Evolutionary conservation across 805 yeast species (phyloP).

Genomic region (Metschnikowia henanensis): DNA sequence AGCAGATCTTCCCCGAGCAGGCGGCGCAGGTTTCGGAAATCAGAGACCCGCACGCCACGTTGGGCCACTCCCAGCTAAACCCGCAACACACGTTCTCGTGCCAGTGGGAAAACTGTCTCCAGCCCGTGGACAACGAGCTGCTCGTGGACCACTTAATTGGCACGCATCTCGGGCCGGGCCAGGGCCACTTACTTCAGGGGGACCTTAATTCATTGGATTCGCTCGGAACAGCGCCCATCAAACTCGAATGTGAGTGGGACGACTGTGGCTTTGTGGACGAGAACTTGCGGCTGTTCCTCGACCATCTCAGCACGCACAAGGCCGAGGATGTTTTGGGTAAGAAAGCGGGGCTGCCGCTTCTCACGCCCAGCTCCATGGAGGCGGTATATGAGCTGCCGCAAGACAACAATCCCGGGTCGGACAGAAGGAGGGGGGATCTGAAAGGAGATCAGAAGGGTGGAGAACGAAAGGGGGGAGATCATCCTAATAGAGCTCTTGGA

Average conservation of each 20-base stretch:
- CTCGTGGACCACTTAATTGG: conserved; percentile 40
- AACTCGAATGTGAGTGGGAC: conserved; percentile 70
- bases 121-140: conserved; percentile 33
- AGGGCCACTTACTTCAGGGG: too few relatives aligned
- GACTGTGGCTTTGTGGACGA: conserved; percentile 61
- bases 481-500: too few relatives aligned
- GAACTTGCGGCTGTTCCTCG: conserved; percentile 53
- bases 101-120: conserved; percentile 68
- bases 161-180: conserved; percentile 56
- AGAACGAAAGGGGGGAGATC: too few relatives aligned
- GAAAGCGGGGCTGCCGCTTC: conserved; percentile 5
- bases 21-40: conserved; percentile 1
- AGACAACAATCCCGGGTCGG: too few relatives aligned
- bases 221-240: too few relatives aligned
- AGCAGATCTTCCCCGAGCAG: conserved; percentile 16
- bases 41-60: not conserved
- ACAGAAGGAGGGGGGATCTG: too few relatives aligned
- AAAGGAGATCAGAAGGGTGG: too few relatives aligned
- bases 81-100: conserved; percentile 35
- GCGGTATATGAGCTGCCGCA: conserved; percentile 5
- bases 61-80: not conserved
- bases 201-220: too few relatives aligned
- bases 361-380: conserved; percentile 13
- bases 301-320: conserved; percentile 48
- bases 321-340: not conserved